Evolutionary conservation across 805 yeast species (phyloP), one percentile per base, ranked within the genome.

Genomic region (Ogataea trehaloabstinens): DNA sequence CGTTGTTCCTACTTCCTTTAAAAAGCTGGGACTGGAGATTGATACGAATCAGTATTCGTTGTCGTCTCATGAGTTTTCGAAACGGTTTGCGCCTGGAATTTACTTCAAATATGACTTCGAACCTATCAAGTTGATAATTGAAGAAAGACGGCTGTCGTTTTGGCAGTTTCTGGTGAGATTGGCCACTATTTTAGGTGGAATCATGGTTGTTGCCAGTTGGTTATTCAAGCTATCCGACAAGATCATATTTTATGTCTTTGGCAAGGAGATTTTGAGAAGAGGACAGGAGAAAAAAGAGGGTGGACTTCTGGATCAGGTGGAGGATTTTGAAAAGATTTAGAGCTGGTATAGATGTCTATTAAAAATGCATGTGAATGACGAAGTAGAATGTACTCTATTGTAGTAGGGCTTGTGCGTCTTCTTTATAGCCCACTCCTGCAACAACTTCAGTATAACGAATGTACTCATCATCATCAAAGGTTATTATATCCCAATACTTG

Each of bases 401-500:
- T 19, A 45, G 35, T n/a, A 40, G 27, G 5, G 45, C 46, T 32
- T 46, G 46, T 5, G 50, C 47, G 29, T 46, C 45, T 30, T 46
- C 50, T 20, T 46, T 46, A 25, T 28, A 31, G 16, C 47, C 50
- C 13, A 46, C 45, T 13, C 50, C 50, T 31, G 31, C 51, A 16
- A 55, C 60, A 15, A 51, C 38, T 37, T 55, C 56, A 8, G 62
- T 56, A 35, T 45, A 49, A 33, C 63, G 41, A 22, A 56, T 78
- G 62, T 91, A 93, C 64, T 91, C 99, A 52, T 91, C 78, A 60
- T 93, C 98, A 55, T 91, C 98, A 41, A 82, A 80, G 10, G 98
- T 93, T 37, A 91, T 82, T 75, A 90, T 88, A 56, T 90, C 97
- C 96, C 98, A 91, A 51, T 80, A 87, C 64, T 93, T 90, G 70